A percentile compares a stretch with the other conserved stretches of the same genome.
Conservation (phyloP, 2,329 filamentous ascomycete genomes). For the Fusarium euwallaceae region DNA sequence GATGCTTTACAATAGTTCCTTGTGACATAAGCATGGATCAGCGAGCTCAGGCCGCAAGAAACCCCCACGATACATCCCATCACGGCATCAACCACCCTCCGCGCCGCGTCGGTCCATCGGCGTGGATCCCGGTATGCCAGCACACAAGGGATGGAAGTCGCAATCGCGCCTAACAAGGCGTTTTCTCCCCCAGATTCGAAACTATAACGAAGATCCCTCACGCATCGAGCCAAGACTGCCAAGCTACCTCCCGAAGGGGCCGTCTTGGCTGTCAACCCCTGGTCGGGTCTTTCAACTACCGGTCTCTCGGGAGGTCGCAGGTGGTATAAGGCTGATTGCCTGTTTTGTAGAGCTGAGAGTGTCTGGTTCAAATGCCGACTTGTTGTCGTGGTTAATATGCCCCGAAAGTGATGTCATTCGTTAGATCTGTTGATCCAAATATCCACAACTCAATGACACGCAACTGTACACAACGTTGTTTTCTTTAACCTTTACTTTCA, state of each 20-base stretch:
- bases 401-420: slow-evolving; percentile 24
- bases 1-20: background rate
- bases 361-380: background rate
- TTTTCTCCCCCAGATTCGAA: slow-evolving; percentile 10
- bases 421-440: slow-evolving; percentile 30
- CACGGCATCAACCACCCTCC: background rate
- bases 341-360: background rate
- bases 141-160: slow-evolving; percentile 26
- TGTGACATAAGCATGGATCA: background rate
- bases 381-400: slow-evolving; percentile 8
- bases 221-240: slow-evolving; percentile 9
- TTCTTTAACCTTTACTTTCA: background rate
- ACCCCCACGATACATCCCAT: background rate
- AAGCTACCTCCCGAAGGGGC: slow-evolving; percentile 10
- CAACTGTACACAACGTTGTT: background rate
- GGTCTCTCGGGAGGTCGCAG: slow-evolving; percentile 4
- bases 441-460: background rate
- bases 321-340: slow-evolving; percentile 14
- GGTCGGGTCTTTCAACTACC: slow-evolving; percentile 2
- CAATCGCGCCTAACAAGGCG: slow-evolving; percentile 38
- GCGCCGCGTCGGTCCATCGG: slow-evolving; percentile 29
- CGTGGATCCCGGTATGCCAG: slow-evolving; percentile 19
- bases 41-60: background rate
- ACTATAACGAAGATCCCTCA: slow-evolving; percentile 24
- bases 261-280: background rate